phyloP scores from a whole-genome alignment of 371 early-diverging fungal species.

The Synchytrium microbalum region DNA sequence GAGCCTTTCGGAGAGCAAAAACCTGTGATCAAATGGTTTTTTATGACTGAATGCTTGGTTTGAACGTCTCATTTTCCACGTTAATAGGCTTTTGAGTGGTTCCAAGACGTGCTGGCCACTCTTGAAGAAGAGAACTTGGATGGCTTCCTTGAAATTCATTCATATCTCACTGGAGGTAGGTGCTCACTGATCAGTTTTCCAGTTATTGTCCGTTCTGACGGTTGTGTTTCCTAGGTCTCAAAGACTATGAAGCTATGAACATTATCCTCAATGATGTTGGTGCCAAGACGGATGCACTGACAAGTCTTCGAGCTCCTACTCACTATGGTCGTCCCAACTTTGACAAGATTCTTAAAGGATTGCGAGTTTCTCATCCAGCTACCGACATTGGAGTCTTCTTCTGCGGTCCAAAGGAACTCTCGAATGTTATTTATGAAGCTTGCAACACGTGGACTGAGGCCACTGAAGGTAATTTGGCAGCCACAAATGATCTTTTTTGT shows the following conservation, averaged over 20 bases:
- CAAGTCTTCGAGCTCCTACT: slow-evolving; percentile 38
- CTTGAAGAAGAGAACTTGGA: slow-evolving; percentile 44
- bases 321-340: slow-evolving; percentile 46
- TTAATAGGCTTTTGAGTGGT: slow-evolving; percentile 50
- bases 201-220: too few species aligned
- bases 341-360: slow-evolving; percentile 34
- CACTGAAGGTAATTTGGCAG: too few species aligned
- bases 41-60: too few species aligned
- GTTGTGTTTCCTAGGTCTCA: too few species aligned
- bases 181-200: not conserved
- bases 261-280: slow-evolving; percentile 39
- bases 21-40: slow-evolving; percentile 7
- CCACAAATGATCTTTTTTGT: too few species aligned
- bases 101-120: slow-evolving; percentile 43
- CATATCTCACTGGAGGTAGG: slow-evolving; percentile 40
- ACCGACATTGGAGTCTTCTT: slow-evolving; percentile 47
- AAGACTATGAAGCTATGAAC: slow-evolving; percentile 36
- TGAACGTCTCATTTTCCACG: not conserved
- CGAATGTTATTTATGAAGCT: slow-evolving; percentile 42
- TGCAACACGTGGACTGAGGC: slow-evolving; percentile 58
- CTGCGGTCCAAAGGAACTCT: slow-evolving; percentile 50
- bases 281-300: slow-evolving; percentile 37
- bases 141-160: slow-evolving; percentile 38
- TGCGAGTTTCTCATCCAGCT: slow-evolving; percentile 26
- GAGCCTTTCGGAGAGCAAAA: slow-evolving; percentile 14